Percentiles rank a stretch among this genome's conserved stretches.
phyloP scores from a whole-genome alignment of 2,329 filamentous ascomycete species.

The Tolypocladium ophioglossoides region DNA sequence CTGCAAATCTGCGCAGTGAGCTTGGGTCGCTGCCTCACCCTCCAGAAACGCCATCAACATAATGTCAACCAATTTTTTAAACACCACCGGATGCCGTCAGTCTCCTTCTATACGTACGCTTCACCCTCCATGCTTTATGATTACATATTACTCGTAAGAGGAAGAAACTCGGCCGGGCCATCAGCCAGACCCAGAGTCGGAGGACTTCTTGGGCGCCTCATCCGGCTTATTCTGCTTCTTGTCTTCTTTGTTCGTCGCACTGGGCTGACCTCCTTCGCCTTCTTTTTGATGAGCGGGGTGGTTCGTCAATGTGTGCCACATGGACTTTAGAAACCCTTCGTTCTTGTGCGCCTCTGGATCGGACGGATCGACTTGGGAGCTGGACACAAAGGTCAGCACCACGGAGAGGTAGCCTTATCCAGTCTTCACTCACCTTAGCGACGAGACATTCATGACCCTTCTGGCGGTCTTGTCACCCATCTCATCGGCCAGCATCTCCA shows the following conservation, averaged over 20 bases:
- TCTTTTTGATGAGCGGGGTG: constrained; percentile 46
- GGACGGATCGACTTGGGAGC: constrained; percentile 8
- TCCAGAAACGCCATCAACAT: constrained; percentile 17
- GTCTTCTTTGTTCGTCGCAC: constrained; percentile 11
- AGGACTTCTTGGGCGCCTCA: constrained; percentile 21
- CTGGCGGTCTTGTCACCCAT: constrained; percentile 88
- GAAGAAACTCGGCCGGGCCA: not conserved
- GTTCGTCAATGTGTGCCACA: constrained; percentile 89
- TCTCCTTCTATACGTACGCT: constrained; percentile 7
- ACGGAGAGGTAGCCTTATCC: not conserved
- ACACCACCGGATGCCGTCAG: constrained; percentile 26
- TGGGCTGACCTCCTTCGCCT: constrained; percentile 13
- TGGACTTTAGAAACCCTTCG: constrained; percentile 84
- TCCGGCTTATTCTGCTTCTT: constrained; percentile 13
- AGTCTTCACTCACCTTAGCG: constrained; percentile 15
- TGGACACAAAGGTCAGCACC: constrained; percentile 4
- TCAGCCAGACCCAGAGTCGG: constrained; percentile 22
- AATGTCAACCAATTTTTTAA: constrained; percentile 21
- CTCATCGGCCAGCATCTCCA: constrained; percentile 95
- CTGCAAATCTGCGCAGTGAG: constrained; percentile 15
- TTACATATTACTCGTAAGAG: constrained; percentile 10
- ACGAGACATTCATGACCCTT: constrained; percentile 73
- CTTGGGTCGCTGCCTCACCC: constrained; percentile 8
- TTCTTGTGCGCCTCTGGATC: constrained; percentile 52
- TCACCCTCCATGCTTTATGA: constrained; percentile 9